Conservation (phyloP, 352 stramenopile genomes). For the Pythium myriotylum region DNA sequence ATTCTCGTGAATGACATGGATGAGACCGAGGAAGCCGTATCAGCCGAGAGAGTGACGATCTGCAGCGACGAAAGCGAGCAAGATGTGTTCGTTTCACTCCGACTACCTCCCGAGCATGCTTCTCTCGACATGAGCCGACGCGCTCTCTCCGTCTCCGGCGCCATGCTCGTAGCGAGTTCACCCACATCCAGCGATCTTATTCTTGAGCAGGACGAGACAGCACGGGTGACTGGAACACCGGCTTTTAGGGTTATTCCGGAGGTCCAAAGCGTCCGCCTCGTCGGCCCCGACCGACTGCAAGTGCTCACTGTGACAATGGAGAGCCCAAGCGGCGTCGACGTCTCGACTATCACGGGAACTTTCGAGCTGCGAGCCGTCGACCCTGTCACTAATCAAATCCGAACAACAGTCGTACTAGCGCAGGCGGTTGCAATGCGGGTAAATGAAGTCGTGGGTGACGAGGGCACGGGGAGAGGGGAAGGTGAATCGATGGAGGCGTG, state of each 20-base stretch:
- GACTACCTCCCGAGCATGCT: conserved; percentile 3
- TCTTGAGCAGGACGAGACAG: not conserved
- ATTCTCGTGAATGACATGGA: conserved; percentile 17
- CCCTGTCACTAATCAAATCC: not conserved
- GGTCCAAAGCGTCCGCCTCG: conserved; percentile 24
- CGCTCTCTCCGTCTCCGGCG: conserved; percentile 6
- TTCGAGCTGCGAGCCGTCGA: conserved; percentile 24
- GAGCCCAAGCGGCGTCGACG: not conserved
- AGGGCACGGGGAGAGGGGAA: conserved; percentile 25
- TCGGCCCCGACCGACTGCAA: conserved; percentile 19
- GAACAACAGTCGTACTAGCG: conserved; percentile 16
- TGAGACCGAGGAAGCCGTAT: not conserved
- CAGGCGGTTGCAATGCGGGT: conserved; percentile 36
- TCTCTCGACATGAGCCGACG: not conserved
- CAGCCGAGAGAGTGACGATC: not conserved
- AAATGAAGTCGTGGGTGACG: conserved; percentile 33
- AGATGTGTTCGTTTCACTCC: not conserved
- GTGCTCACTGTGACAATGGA: conserved; percentile 16
- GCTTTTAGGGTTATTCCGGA: conserved; percentile 20
- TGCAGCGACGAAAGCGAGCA: not conserved
- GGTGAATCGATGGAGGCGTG: conserved; percentile 39
- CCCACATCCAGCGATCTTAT: not conserved
- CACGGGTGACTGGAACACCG: conserved; percentile 7
- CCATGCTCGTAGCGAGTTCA: not conserved
- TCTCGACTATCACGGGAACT: conserved; percentile 20